phyloP scores from a whole-genome alignment of 768 basidiomycete genomes.

The Symmetrospora coprosmae region DNA sequence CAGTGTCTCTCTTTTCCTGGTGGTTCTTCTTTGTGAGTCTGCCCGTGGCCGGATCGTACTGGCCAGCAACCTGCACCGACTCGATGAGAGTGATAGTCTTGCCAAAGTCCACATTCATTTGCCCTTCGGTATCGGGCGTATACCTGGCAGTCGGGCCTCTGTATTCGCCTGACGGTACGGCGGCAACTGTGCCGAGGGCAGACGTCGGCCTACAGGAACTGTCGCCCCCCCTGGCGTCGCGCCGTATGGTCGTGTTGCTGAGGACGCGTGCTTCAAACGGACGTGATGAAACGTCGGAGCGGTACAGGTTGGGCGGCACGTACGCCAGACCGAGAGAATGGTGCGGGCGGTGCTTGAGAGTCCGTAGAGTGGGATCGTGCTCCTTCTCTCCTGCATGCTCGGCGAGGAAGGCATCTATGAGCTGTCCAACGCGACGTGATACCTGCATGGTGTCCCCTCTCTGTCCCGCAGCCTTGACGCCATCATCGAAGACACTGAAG shows the following conservation, averaged over 20 bases:
- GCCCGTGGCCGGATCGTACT: too few species aligned
- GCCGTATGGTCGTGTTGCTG: neutral
- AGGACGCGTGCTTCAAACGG: neutral
- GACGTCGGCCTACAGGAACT: neutral
- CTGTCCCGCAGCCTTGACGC: neutral
- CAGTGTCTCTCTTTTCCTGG: too few species aligned
- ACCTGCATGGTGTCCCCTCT: neutral
- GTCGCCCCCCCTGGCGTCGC: neutral
- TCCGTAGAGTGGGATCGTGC: slow-evolving; percentile 1
- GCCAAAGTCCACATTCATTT: neutral
- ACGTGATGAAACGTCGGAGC: neutral
- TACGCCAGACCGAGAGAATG: slow-evolving; percentile 1
- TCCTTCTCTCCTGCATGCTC: neutral
- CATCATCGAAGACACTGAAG: neutral
- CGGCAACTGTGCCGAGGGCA: neutral
- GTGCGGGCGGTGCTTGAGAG: neutral
- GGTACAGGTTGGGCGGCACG: slow-evolving; percentile 10
- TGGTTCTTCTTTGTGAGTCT: too few species aligned
- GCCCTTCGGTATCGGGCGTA: neutral
- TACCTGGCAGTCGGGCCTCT: neutral
- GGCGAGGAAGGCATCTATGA: neutral
- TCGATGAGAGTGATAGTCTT: too few species aligned
- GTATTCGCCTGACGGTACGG: too few species aligned
- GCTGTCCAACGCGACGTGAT: neutral
- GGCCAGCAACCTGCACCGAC: too few species aligned